Conservation (phyloP, 2,329 filamentous ascomycete genomes). For the Colletotrichum sp. region DNA sequence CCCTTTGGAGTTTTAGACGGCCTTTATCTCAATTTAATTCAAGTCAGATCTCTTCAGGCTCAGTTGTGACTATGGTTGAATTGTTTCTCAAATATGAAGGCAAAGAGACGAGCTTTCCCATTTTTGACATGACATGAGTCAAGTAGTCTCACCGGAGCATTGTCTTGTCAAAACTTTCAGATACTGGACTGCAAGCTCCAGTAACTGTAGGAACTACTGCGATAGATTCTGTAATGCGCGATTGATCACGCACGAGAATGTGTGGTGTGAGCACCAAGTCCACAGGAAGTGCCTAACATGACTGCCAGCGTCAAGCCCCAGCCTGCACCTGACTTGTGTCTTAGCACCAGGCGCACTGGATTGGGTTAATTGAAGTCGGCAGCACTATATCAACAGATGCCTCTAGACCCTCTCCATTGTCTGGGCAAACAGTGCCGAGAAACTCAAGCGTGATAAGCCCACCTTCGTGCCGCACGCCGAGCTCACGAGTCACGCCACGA, state of each 20-base stretch:
- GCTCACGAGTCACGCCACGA: not conserved
- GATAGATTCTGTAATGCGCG: not conserved
- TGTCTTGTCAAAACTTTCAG: not conserved
- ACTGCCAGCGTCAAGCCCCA: not conserved
- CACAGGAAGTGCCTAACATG: not conserved
- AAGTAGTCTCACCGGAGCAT: not conserved
- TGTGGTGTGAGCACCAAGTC: not conserved
- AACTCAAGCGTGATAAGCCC: not conserved
- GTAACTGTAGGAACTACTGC: not conserved
- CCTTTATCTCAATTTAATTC: not conserved
- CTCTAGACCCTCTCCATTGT: not conserved
- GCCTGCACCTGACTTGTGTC: not conserved
- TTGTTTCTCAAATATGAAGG: not conserved
- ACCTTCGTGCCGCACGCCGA: not conserved
- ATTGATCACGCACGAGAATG: not conserved
- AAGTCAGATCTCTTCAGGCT: not conserved
- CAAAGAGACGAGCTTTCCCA: not conserved
- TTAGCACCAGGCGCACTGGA: not conserved
- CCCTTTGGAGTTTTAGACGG: not conserved
- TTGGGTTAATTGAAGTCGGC: not conserved
- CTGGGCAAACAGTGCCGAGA: not conserved
- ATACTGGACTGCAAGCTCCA: not conserved
- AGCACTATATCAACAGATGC: not conserved
- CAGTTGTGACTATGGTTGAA: not conserved
- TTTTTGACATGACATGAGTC: not conserved